Base-by-base conservation (phyloP, 768 basidiomycete species). In the Boletus barrowsii region DNA sequence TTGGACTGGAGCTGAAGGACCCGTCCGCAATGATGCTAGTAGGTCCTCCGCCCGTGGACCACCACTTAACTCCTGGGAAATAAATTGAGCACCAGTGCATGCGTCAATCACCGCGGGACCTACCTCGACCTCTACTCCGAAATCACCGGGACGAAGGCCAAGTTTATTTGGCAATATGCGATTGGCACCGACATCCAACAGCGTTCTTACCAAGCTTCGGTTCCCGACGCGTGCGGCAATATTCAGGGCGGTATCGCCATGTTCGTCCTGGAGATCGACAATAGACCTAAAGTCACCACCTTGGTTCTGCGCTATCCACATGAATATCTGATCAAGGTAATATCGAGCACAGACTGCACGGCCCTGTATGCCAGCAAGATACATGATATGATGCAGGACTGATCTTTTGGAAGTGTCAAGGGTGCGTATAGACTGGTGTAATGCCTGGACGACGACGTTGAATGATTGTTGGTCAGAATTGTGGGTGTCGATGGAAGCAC, bases 231-330 rank as follows among this genome's bases (percentile, higher is more conserved):
- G 75, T 1, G 96, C 95, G 14, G 96, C 93, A 62, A 98, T 90
- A 73, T 97, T 97, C 63, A 99, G 70, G 8, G 93, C 93, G 0
- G 96, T 98, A 67, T 99, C 97, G 0, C 96, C 97, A 68, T 98
- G 88, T 60, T 90, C 85, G 65, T 99, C 97, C 71, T 93, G 91
- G 40, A 96, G 74, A 69, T 98, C 93, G 11, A 98, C 86, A 47
- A 98, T 72, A 5, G 83, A 85, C 62, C 79, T 78, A 66, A 92
- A 93, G 61, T 88, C 84, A 2, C 86, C 88, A 9, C 79, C 81
- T 61, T 93, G 83, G 55, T 86, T 75, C 53, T 87, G 81, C 17
- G 86, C 92, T 60, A 98, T 83, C 84, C 86, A 93, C 57, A 86
- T 79, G 62, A 98, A 84, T 49, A 98, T 83, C 63, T 87, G 85